Percentiles rank a stretch among this genome's conserved stretches.
Conservation (phyloP, 2,329 filamentous ascomycete species). For the Colletotrichum gloeosporioides region DNA sequence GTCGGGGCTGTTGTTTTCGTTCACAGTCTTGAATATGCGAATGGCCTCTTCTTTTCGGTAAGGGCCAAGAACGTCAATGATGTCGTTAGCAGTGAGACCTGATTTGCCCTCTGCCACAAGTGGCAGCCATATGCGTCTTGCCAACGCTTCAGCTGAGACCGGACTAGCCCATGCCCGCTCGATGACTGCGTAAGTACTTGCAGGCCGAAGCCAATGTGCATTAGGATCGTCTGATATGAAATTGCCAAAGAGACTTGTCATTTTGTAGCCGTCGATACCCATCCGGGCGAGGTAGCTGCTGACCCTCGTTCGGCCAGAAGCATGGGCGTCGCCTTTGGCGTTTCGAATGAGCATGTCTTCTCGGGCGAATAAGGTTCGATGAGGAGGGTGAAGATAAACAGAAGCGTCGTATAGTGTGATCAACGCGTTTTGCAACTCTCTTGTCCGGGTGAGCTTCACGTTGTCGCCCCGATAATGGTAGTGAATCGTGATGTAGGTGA, state of each 20-base stretch:
- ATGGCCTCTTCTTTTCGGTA: constrained; percentile 28
- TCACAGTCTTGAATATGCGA: constrained; percentile 22
- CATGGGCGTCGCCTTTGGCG: constrained; percentile 28
- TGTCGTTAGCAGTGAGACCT: constrained; percentile 25
- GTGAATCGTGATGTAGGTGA: constrained; percentile 33
- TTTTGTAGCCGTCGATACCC: constrained; percentile 29
- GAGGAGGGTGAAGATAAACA: constrained; percentile 26
- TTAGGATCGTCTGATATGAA: constrained; percentile 27
- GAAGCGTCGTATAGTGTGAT: constrained; percentile 31
- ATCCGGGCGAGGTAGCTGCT: constrained; percentile 28
- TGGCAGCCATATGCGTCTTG: constrained; percentile 32
- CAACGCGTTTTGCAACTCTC: constrained; percentile 31
- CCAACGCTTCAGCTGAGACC: constrained; percentile 29
- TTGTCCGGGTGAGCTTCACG: constrained; percentile 13
- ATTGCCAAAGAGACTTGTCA: constrained; percentile 31
- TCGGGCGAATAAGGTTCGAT: constrained; percentile 23
- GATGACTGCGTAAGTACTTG: constrained; percentile 28
- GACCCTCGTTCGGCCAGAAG: constrained; percentile 25
- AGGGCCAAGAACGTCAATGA: constrained; percentile 30
- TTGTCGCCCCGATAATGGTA: constrained; percentile 31
- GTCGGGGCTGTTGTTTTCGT: constrained; percentile 28
- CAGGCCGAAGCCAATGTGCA: constrained; percentile 29
- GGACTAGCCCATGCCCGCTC: constrained; percentile 31
- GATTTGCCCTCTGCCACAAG: constrained; percentile 28
- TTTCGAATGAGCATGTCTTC: constrained; percentile 30